phyloP scores from a whole-genome alignment of 2,329 filamentous ascomycete species.

The Pseudopithomyces maydicus region DNA sequence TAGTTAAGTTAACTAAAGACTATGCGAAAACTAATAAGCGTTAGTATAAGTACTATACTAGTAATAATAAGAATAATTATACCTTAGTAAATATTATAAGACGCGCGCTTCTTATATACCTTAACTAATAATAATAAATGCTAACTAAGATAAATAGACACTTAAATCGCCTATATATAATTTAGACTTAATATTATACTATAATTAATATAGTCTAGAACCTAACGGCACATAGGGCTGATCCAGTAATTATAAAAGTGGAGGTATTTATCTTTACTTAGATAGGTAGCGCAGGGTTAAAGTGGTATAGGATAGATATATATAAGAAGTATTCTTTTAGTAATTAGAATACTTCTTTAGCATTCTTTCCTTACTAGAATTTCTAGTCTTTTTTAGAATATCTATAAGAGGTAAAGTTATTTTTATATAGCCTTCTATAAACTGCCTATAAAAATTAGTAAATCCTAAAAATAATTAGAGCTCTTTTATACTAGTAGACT shows the following conservation, averaged over 20 bases:
- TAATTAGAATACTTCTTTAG: background rate
- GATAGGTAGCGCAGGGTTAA: background rate
- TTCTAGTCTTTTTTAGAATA: background rate
- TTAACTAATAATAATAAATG: too few species aligned
- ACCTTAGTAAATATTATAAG: too few species aligned
- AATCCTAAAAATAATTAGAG: conserved; percentile 2
- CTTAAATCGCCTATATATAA: too few species aligned
- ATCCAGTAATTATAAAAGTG: background rate
- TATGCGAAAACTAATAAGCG: too few species aligned
- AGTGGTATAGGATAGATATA: background rate
- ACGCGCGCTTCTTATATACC: too few species aligned
- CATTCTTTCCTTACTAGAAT: background rate
- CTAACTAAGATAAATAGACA: too few species aligned
- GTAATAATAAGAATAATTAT: too few species aligned
- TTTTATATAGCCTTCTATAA: conserved; percentile 1
- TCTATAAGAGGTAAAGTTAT: background rate
- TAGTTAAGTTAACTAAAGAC: too few species aligned
- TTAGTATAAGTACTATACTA: too few species aligned
- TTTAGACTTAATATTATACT: too few species aligned
- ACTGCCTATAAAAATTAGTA: conserved; percentile 4
- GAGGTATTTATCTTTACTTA: background rate
- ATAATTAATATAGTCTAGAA: too few species aligned
- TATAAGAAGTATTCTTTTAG: background rate
- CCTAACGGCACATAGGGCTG: too few species aligned
- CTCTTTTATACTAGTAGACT: background rate